phyloP scores from a whole-genome alignment of 805 yeast genomes.

The Pichia ethanolica region DNA sequence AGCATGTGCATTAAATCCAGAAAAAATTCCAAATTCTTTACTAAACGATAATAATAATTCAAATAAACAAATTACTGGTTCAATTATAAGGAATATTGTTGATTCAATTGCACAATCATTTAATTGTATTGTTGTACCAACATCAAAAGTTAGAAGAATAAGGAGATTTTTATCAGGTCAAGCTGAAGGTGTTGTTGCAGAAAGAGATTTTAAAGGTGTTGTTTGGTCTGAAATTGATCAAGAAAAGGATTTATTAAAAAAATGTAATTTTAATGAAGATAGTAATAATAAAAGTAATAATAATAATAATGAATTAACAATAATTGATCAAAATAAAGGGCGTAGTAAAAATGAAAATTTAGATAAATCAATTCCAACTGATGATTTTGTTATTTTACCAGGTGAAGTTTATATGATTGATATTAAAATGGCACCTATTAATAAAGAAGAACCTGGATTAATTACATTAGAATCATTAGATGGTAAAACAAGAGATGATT shows the following conservation, averaged over 20 bases:
- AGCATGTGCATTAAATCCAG: constrained; percentile 68
- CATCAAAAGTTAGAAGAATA: constrained; percentile 84
- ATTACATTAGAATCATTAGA: constrained; percentile 63
- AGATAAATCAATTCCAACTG: constrained; percentile 60
- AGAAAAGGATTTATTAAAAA: constrained; percentile 41
- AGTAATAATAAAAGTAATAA: constrained; percentile 26
- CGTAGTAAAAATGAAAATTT: constrained; percentile 28
- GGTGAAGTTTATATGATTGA: constrained; percentile 89
- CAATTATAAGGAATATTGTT: constrained; percentile 62
- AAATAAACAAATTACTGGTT: constrained; percentile 53
- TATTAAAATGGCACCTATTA: constrained; percentile 66
- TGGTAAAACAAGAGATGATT: constrained; percentile 45
- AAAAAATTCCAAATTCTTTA: constrained; percentile 56
- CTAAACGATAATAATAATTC: constrained; percentile 21
- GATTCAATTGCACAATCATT: constrained; percentile 82
- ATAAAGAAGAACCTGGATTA: constrained; percentile 48
- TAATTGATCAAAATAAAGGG: constrained; percentile 30
- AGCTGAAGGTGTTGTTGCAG: constrained; percentile 86
- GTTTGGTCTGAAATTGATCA: constrained; percentile 81
- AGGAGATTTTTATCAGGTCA: constrained; percentile 95
- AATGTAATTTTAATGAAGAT: constrained; percentile 23
- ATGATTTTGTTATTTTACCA: constrained; percentile 61
- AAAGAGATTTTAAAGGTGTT: constrained; percentile 87
- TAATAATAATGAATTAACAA: constrained; percentile 28
- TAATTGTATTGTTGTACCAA: constrained; percentile 83